Conservation (phyloP, 2,329 filamentous ascomycete genomes). For the Venturia nashicola region DNA sequence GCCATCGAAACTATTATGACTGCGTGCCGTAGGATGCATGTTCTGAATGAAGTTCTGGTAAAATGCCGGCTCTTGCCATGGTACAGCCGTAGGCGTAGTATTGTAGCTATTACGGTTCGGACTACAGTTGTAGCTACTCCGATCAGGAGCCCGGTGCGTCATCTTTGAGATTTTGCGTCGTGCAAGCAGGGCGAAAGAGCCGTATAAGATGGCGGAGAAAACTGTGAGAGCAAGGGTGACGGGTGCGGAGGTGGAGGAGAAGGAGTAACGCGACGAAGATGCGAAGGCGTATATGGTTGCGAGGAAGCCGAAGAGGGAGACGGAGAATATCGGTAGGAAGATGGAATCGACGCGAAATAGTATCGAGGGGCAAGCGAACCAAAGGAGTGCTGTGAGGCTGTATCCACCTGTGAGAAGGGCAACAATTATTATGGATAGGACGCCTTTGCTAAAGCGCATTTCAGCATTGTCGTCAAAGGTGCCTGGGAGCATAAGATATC, state of each 20-base stretch:
- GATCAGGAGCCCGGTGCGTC: slow-evolving; percentile 8
- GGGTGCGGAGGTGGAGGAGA: slow-evolving; percentile 31
- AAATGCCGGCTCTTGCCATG: not conserved
- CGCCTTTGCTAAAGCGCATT: slow-evolving; percentile 27
- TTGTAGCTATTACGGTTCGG: not conserved
- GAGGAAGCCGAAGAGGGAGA: slow-evolving; percentile 34
- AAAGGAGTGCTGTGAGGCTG: slow-evolving; percentile 34
- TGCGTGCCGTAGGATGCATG: slow-evolving; percentile 4
- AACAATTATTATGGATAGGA: slow-evolving; percentile 33
- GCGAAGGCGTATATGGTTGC: slow-evolving; percentile 37
- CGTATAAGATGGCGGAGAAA: slow-evolving; percentile 29
- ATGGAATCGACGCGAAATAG: slow-evolving; percentile 36
- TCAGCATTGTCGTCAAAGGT: slow-evolving; percentile 30
- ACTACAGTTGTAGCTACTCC: not conserved
- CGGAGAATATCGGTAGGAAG: slow-evolving; percentile 32
- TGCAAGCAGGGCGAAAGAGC: slow-evolving; percentile 28
- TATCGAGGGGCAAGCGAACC: slow-evolving; percentile 33
- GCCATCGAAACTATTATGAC: slow-evolving; percentile 5
- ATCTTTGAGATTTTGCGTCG: slow-evolving; percentile 25
- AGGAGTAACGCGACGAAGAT: slow-evolving; percentile 27
- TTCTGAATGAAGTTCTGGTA: slow-evolving; percentile 4
- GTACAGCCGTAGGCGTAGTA: not conserved
- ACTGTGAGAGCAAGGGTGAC: slow-evolving; percentile 27
- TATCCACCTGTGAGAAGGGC: slow-evolving; percentile 36
- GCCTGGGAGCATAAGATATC: slow-evolving; percentile 37